A percentile compares a stretch with the other conserved stretches of the same genome.
phyloP scores from a whole-genome alignment of 2,329 filamentous ascomycete species.

The Metarhizium sp. region DNA sequence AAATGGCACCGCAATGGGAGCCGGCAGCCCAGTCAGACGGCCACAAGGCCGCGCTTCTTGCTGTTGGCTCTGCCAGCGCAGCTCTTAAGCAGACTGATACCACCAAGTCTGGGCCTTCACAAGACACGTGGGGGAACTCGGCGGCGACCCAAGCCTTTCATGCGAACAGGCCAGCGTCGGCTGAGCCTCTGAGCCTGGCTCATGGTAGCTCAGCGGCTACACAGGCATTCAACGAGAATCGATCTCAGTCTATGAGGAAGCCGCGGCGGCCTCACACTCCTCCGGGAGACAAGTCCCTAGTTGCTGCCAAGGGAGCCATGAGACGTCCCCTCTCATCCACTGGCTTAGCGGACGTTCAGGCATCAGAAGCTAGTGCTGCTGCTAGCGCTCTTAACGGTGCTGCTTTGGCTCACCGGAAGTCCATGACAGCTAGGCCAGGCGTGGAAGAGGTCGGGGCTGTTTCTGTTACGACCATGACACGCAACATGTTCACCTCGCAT shows the following conservation, averaged over 20 bases:
- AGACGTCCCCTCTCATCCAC: conserved; percentile 9
- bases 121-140: conserved; percentile 49
- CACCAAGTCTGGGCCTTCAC: conserved; percentile 11
- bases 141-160: conserved; percentile 62
- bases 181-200: conserved; percentile 10
- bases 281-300: conserved; percentile 55
- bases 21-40: conserved; percentile 55
- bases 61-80: conserved; percentile 31
- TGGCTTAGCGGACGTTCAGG: conserved; percentile 6
- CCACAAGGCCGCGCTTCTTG: conserved; percentile 65
- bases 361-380: conserved; percentile 32
- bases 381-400: conserved; percentile 68
- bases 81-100: conserved; percentile 17
- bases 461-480: conserved; percentile 56
- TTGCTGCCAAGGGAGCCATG: conserved; percentile 72
- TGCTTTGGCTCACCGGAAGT: conserved; percentile 52
- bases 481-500: conserved; percentile 68
- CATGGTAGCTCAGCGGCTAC: conserved; percentile 21
- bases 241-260: conserved; percentile 18
- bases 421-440: conserved; percentile 32
- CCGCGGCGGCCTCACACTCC: conserved; percentile 12
- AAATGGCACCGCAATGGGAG: conserved; percentile 45
- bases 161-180: conserved; percentile 12
- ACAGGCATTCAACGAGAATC: conserved; percentile 28
- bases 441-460: conserved; percentile 56